Percentiles rank a stretch among this genome's conserved stretches.
Conservation (phyloP, 2,329 filamentous ascomycete species). For the Raffaelea albimanens region DNA sequence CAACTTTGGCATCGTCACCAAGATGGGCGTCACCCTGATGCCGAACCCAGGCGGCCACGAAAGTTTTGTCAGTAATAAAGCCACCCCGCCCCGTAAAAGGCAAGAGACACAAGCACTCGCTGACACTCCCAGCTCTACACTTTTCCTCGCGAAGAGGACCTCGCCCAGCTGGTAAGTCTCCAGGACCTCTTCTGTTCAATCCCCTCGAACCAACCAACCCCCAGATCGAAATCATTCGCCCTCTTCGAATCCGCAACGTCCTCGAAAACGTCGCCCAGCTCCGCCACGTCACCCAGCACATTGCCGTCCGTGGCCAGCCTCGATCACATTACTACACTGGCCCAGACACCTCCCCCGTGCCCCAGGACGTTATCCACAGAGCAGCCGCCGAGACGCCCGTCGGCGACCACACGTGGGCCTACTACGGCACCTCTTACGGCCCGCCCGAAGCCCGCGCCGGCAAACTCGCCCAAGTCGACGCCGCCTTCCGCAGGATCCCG, state of each 20-base stretch:
- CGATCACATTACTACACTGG: constrained; percentile 22
- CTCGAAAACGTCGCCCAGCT: constrained; percentile 28
- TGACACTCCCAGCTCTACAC: constrained; percentile 24
- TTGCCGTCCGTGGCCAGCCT: constrained; percentile 25
- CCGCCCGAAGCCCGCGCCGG: constrained; percentile 22
- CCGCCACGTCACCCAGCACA: constrained; percentile 24
- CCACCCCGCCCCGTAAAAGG: too few species aligned
- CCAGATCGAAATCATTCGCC: constrained; percentile 35
- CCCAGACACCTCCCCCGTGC: constrained; percentile 20
- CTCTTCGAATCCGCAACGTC: constrained; percentile 27
- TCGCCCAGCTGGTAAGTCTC: constrained; percentile 31
- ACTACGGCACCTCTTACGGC: constrained; percentile 26
- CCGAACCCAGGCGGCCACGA: constrained; percentile 40
- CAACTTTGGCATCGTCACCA: constrained; percentile 42
- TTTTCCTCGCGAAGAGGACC: constrained; percentile 37
- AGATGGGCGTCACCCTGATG: constrained; percentile 46
- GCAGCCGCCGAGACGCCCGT: constrained; percentile 18
- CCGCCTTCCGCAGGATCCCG: constrained; percentile 20
- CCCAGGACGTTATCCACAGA: constrained; percentile 20
- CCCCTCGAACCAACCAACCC: constrained; percentile 1
- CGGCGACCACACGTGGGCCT: constrained; percentile 25
- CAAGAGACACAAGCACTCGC: constrained; percentile 6
- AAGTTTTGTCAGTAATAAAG: constrained; percentile 23
- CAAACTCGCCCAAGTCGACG: constrained; percentile 23
- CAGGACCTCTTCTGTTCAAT: background rate